Evolutionary conservation across 176 grass and related monocot genomes (phyloP).

Genomic region (Juncus effusus): DNA sequence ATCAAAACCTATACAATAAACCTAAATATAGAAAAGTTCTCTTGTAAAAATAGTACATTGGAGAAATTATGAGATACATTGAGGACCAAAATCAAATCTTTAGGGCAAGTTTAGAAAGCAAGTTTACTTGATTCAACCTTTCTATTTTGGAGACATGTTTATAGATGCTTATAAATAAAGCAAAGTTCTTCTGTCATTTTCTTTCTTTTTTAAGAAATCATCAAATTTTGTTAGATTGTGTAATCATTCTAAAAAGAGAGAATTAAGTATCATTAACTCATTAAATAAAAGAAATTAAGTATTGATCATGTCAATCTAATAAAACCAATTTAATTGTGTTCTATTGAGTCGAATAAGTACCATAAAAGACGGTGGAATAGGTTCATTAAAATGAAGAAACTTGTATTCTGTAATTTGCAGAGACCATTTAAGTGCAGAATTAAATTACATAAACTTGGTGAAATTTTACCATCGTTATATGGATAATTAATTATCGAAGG

Average conservation of each 20-base stretch:
- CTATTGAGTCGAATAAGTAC: no score
- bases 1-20: no score
- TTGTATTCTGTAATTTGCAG: no score
- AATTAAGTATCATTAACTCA: constrained; percentile 4
- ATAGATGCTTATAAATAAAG: constrained; percentile 17
- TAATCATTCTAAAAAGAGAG: constrained; percentile 5
- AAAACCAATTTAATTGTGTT: no score
- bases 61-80: constrained; percentile 1
- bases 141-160: constrained; percentile 13
- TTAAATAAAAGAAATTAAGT: no score
- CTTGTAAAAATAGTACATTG: constrained; percentile 6
- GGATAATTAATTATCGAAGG: no score
- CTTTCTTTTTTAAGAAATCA: constrained; percentile 21
- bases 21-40: neutral
- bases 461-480: no score
- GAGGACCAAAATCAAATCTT: neutral
- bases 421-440: no score
- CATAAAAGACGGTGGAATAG: no score
- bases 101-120: constrained; percentile 3
- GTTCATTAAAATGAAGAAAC: no score
- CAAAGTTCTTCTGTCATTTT: constrained; percentile 12
- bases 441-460: no score
- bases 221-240: constrained; percentile 12
- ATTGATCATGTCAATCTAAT: no score
- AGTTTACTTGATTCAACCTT: constrained; percentile 12